Evolutionary conservation across 257 asterid genomes (phyloP), one percentile per base, ranked within the genome.

Genomic region (Petunia axillaris): DNA sequence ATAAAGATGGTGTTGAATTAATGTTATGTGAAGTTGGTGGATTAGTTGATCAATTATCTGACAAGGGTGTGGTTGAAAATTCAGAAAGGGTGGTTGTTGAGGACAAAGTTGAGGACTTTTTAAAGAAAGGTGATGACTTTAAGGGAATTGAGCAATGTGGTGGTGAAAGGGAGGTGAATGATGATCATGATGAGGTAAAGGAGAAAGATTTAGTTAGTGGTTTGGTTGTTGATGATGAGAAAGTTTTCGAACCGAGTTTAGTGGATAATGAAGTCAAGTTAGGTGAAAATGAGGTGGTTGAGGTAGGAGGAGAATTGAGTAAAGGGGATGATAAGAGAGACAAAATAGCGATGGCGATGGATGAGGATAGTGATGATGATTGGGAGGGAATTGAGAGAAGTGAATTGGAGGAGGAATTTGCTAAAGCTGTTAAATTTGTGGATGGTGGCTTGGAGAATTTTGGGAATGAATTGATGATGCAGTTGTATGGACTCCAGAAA

Each of bases 361-460:
- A 68, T 71, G 86, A 58, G 66, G 87, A 71, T 73, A 88, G 60
- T 41, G 94, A 89, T 82, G 97, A 93, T 79, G 98, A 93, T 85
- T 95, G 98, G 98, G 98, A 95, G 79, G 97, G 97, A 16, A 85
- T 95, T 38, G 98, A 95, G 88, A 89, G 98, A 84, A 95, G 90
- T 85, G 98, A 94, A 78, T 77, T 93, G 88, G 98, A 95, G 87
- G 90, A 89, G 76, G 87, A 75, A 2, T 95, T 95, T 86, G 91
- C 91, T 6, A 91, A 86, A 81, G 98, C 97, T 73, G 94, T 92
- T 38, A 90, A 93, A 67, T 91, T 83, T 82, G 90, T 93, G 58
- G 93, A 87, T 89, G 73, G 86, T 83, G 79, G 91, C 79, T 84
- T 85, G 80, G 84, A 76, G 2, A 91, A 83, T 64, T 44, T 91